Percentiles rank a stretch among this genome's conserved stretches.
Conservation (phyloP, 2,329 filamentous ascomycete species). For the Colletotrichum sp. region DNA sequence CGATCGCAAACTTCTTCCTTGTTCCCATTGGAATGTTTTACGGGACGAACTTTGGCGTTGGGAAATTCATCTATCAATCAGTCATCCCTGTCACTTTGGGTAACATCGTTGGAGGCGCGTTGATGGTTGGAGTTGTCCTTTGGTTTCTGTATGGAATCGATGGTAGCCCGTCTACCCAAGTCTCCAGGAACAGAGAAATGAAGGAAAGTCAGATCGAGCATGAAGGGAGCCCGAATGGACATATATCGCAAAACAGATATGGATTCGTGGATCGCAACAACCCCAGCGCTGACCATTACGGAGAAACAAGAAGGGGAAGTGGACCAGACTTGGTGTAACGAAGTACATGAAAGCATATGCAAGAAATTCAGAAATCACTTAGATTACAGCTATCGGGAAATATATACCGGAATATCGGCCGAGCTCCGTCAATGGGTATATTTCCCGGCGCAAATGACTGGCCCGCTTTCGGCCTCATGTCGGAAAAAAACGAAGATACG, state of each 20-base stretch:
- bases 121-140: not conserved
- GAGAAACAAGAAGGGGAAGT: not conserved
- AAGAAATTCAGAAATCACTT: not conserved
- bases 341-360: not conserved
- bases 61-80: not conserved
- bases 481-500: not conserved
- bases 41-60: not conserved
- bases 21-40: slow-evolving; percentile 5
- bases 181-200: not conserved
- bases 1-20: not conserved
- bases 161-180: not conserved
- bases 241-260: not conserved
- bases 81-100: slow-evolving; percentile 1
- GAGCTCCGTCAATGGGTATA: not conserved
- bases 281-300: not conserved
- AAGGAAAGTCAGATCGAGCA: not conserved
- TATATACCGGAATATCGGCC: not conserved
- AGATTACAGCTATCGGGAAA: not conserved
- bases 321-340: not conserved
- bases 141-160: not conserved
- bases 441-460: not conserved
- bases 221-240: not conserved
- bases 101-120: not conserved
- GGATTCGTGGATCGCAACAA: not conserved
- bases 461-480: not conserved